Evolutionary conservation across 495 filamentous ascomycete genomes (phyloP).

Genomic region (Talaromyces thailandensis): DNA sequence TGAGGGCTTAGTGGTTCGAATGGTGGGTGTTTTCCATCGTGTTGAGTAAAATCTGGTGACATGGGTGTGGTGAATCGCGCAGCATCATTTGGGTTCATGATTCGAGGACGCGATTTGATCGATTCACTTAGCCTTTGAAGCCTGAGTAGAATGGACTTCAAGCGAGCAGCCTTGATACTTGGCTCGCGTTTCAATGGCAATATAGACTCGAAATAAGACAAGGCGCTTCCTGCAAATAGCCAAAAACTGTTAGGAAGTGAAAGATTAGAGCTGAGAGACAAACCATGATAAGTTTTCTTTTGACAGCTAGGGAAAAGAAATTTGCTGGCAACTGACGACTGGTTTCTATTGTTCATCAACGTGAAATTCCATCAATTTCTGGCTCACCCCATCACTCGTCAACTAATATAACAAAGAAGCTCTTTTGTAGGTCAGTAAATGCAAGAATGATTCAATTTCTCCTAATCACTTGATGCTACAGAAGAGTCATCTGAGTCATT

Average conservation of each 20-base stretch:
- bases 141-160: background rate
- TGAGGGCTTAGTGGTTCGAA: background rate
- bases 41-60: background rate
- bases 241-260: background rate
- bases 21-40: background rate
- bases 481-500: conserved; percentile 14
- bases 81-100: background rate
- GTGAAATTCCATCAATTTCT: background rate
- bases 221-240: background rate
- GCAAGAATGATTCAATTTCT: background rate
- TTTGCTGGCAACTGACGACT: background rate
- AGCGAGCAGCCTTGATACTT: background rate
- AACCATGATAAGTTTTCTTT: background rate
- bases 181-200: background rate
- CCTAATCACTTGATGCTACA: background rate
- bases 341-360: background rate
- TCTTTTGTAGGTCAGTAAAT: background rate
- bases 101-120: background rate
- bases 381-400: background rate
- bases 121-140: background rate
- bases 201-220: background rate
- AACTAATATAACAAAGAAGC: background rate
- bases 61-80: background rate
- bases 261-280: background rate
- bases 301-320: background rate